A percentile compares a stretch with the other conserved stretches of the same genome.
phyloP scores from a whole-genome alignment of 805 yeast species.

The Zygosaccharomyces gambellarensis region DNA sequence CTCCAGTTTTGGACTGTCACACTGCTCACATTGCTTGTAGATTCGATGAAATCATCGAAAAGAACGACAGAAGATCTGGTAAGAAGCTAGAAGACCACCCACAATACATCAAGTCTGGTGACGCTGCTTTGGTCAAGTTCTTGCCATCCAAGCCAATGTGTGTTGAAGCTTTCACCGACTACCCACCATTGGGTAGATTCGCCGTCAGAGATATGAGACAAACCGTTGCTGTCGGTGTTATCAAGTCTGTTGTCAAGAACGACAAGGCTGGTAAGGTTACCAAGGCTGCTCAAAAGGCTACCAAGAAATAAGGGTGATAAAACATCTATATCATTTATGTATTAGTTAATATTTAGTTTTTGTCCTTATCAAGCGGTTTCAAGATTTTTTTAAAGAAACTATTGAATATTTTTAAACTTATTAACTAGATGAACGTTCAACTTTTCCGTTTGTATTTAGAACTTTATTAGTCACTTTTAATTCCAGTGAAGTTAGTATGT shows the following conservation, averaged over 20 bases:
- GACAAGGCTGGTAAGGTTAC: constrained; percentile 89
- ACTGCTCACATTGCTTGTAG: constrained; percentile 91
- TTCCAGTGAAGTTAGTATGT: neutral
- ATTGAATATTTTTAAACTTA: neutral
- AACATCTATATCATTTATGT: constrained; percentile 12
- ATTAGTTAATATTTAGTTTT: constrained; percentile 21
- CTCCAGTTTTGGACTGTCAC: constrained; percentile 89
- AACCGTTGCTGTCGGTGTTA: constrained; percentile 99
- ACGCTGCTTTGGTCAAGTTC: constrained; percentile 89
- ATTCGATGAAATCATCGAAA: constrained; percentile 71
- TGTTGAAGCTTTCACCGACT: constrained; percentile 89
- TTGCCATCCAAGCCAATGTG: constrained; percentile 89
- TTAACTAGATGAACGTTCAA: neutral
- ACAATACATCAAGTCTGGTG: constrained; percentile 93
- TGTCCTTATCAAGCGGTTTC: constrained; percentile 12
- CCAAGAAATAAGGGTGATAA: constrained; percentile 30
- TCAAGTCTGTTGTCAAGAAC: constrained; percentile 89
- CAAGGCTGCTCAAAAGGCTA: constrained; percentile 71
- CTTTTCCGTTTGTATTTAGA: neutral
- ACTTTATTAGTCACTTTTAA: neutral
- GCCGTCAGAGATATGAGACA: constrained; percentile 99
- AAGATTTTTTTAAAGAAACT: neutral
- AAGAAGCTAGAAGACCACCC: constrained; percentile 85
- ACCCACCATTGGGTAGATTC: constrained; percentile 97
- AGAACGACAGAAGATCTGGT: constrained; percentile 92